Conservation (phyloP, 495 filamentous ascomycete species). For the Bryoglossum gracile region DNA sequence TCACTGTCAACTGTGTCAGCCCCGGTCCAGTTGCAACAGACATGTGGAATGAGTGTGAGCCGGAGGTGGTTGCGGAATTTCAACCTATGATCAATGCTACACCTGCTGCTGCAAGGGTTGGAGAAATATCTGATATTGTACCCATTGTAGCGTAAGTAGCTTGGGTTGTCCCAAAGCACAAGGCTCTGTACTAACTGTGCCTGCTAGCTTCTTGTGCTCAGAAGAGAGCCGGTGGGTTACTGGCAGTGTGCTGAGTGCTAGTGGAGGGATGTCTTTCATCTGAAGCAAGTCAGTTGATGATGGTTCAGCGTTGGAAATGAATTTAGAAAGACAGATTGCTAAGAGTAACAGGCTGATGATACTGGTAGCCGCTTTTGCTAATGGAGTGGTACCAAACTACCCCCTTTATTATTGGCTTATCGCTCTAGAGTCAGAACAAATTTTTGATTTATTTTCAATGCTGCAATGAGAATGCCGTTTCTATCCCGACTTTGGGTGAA, state of each 20-base stretch:
- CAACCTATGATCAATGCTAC: slow-evolving; percentile 20
- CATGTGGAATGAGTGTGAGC: slow-evolving; percentile 35
- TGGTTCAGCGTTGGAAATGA: no score
- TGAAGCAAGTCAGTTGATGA: no score
- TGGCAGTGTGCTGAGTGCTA: slow-evolving; percentile 12
- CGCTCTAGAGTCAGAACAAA: no score
- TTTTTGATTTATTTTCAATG: no score
- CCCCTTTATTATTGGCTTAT: no score
- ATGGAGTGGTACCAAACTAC: no score
- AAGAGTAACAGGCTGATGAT: no score
- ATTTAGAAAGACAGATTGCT: no score
- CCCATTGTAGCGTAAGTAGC: slow-evolving; percentile 30
- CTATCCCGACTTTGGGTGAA: no score
- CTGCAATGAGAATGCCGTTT: no score
- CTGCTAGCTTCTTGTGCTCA: slow-evolving; percentile 13
- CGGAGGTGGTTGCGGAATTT: slow-evolving; percentile 33
- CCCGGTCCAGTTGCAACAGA: slow-evolving; percentile 36
- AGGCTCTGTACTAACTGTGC: slow-evolving; percentile 24
- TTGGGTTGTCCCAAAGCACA: not conserved
- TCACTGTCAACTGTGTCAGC: slow-evolving; percentile 33
- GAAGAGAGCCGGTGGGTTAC: slow-evolving; percentile 16
- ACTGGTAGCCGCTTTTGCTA: no score
- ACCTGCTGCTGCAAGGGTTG: slow-evolving; percentile 39
- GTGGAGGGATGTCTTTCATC: slow-evolving; percentile 10
- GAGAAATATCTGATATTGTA: slow-evolving; percentile 15